These are phyloP conservation scores for Saturnispora hagleri DNA, from an alignment of 805 yeast species.

Conservation along the genomic window DNA sequence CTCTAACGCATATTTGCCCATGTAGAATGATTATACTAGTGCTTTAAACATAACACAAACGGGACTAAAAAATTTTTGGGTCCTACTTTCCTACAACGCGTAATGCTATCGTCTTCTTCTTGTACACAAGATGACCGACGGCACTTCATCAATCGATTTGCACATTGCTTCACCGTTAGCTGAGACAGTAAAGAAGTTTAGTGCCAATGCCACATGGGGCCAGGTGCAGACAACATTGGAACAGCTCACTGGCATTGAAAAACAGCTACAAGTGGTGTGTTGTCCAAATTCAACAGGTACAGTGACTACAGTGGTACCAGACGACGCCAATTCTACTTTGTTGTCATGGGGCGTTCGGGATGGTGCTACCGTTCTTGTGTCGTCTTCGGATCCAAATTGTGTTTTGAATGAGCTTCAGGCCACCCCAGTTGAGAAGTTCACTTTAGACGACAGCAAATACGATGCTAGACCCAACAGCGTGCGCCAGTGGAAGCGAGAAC, in stretches of 20 bases:
- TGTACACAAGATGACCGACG: background rate
- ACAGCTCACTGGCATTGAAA: slow-evolving; percentile 65
- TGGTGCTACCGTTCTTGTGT: background rate
- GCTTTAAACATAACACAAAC: background rate
- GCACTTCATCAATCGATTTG: background rate
- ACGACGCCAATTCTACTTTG: background rate
- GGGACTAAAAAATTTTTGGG: background rate
- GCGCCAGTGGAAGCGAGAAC: slow-evolving; percentile 63
- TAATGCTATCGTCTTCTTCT: background rate
- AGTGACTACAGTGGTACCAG: background rate
- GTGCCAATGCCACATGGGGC: slow-evolving; percentile 50
- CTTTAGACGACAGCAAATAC: slow-evolving; percentile 54
- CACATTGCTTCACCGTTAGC: background rate
- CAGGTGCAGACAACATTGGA: slow-evolving; percentile 50
- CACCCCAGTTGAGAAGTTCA: slow-evolving; percentile 15
- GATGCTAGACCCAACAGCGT: slow-evolving; percentile 53
- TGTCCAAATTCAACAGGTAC: background rate
- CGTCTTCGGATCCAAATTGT: background rate
- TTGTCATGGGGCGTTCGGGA: background rate
- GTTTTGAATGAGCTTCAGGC: slow-evolving; percentile 1
- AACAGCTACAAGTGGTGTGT: slow-evolving; percentile 34
- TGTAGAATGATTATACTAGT: background rate
- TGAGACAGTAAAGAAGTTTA: slow-evolving; percentile 44
- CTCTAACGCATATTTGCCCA: background rate
- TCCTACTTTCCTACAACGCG: background rate